Percentiles rank a stretch among this genome's conserved stretches.
phyloP scores from a whole-genome alignment of 805 yeast species.

The Maudiozyma saulgeensis region DNA sequence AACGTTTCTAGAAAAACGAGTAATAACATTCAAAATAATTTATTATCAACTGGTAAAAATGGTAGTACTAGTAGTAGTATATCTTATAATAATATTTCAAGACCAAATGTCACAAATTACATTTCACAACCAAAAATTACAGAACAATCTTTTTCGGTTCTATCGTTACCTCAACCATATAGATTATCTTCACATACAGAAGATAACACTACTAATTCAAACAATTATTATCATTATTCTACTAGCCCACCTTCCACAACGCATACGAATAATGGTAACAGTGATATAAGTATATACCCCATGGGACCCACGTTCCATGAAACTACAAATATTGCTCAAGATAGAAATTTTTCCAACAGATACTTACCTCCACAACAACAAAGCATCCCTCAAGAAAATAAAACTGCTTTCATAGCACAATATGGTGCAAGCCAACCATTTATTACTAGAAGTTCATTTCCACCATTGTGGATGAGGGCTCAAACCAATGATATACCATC shows the following conservation, averaged over 20 bases:
- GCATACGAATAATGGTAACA: not conserved
- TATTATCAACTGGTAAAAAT: not conserved
- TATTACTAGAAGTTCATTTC: not conserved
- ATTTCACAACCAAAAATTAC: slow-evolving; percentile 2
- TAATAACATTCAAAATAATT: not conserved
- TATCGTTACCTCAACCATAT: slow-evolving; percentile 3
- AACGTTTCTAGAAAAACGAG: not conserved
- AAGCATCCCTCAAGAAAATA: not conserved
- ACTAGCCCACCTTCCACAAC: not conserved
- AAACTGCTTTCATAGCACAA: not conserved
- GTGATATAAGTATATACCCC: not conserved
- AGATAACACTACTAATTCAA: not conserved
- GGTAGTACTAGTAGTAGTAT: not conserved
- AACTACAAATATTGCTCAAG: not conserved
- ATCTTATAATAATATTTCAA: not conserved
- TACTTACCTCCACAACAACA: not conserved
- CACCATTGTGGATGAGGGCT: not conserved
- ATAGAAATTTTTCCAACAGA: not conserved
- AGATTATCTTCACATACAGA: not conserved
- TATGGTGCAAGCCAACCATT: not conserved
- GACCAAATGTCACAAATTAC: slow-evolving; percentile 1
- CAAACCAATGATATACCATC: not conserved
- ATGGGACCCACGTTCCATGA: not conserved
- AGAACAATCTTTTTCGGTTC: not conserved
- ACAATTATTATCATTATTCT: not conserved